Percentiles rank a stretch among this genome's conserved stretches.
phyloP scores from a whole-genome alignment of 176 grass and related monocot genomes.

The Guadua angustifolia region DNA sequence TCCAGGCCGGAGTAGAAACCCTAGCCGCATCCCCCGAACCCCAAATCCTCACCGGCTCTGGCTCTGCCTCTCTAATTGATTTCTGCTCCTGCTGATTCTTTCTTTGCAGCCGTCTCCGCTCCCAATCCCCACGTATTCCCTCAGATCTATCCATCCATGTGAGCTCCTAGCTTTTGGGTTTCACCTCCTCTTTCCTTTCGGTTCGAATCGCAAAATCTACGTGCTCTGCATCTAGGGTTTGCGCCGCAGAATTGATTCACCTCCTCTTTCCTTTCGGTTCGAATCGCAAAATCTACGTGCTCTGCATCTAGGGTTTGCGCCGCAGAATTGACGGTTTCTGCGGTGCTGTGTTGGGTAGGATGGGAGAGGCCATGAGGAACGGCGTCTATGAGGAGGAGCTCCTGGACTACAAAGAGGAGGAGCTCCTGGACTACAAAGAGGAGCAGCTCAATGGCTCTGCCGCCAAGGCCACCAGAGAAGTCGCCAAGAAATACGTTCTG shows the following conservation, averaged over 20 bases:
- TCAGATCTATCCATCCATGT: slow-evolving; percentile 36
- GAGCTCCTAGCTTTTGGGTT: background rate
- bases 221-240: no score
- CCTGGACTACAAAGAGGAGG: slow-evolving; percentile 96
- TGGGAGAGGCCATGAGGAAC: slow-evolving; percentile 89
- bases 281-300: no score
- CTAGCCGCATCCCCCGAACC: slow-evolving; percentile 7
- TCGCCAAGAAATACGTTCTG: slow-evolving; percentile 64
- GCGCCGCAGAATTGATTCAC: no score
- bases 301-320: background rate
- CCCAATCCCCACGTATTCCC: background rate
- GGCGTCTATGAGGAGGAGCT: slow-evolving; percentile 98
- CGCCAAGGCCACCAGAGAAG: slow-evolving; percentile 73
- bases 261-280: no score
- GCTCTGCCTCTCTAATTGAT: background rate
- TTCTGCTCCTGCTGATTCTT: slow-evolving; percentile 25
- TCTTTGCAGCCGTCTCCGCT: slow-evolving; percentile 40
- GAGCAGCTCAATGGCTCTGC: slow-evolving; percentile 78
- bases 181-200: background rate
- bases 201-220: background rate
- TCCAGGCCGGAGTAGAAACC: slow-evolving; percentile 10
- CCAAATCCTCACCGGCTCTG: background rate
- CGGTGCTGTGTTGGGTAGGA: slow-evolving; percentile 38
- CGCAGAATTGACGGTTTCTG: background rate
- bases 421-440: no score